These are phyloP conservation scores for Trichoderma brevicompactum DNA, from an alignment of 2,329 filamentous ascomycete species.

Conservation along the genomic window DNA sequence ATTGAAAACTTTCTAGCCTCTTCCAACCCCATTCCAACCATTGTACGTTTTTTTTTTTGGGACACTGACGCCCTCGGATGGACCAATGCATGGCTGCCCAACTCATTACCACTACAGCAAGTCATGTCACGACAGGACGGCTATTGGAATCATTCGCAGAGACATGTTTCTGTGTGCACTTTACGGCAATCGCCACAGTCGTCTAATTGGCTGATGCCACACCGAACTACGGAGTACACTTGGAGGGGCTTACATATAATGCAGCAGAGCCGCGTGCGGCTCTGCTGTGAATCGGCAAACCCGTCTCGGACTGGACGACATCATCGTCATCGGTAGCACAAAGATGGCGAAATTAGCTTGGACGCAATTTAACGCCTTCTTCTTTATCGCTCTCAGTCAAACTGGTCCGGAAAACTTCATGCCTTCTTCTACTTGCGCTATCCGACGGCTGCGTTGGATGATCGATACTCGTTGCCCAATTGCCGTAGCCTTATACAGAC, in stretches of 20 bases:
- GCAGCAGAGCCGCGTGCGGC: too few relatives aligned
- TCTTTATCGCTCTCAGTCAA: not conserved
- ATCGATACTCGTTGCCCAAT: conserved; percentile 5
- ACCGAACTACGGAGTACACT: not conserved
- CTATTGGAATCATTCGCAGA: not conserved
- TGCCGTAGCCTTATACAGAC: conserved; percentile 3
- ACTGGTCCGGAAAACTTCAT: not conserved
- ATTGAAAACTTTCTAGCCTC: not conserved
- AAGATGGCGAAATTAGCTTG: not conserved
- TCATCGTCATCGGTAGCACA: too few relatives aligned
- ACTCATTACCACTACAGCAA: not conserved
- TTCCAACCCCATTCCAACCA: too few relatives aligned
- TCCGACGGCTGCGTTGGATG: conserved; percentile 6
- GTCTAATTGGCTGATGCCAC: too few relatives aligned
- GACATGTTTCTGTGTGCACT: not conserved
- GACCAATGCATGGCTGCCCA: conserved; percentile 2
- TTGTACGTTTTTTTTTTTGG: too few relatives aligned
- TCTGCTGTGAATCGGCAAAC: too few relatives aligned
- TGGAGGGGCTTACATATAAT: too few relatives aligned
- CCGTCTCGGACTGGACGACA: too few relatives aligned
- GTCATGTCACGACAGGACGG: not conserved
- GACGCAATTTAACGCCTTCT: too few relatives aligned
- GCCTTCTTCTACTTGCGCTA: not conserved
- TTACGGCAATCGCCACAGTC: not conserved
- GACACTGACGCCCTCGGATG: not conserved